Conservation (phyloP, 257 asterid species). For the Solanum piurae region DNA sequence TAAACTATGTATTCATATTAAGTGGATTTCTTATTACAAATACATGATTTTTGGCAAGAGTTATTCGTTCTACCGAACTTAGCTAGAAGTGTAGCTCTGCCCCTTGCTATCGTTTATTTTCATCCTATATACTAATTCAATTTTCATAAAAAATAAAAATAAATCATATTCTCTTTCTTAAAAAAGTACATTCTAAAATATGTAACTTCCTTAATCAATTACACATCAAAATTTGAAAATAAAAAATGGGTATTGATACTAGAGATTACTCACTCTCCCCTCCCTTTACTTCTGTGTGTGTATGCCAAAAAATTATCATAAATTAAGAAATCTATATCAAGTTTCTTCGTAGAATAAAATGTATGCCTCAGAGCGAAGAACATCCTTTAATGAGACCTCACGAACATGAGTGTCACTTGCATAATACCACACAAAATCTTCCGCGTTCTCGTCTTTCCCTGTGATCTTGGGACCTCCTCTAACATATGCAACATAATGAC, state of each 20-base stretch:
- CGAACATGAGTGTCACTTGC: slow-evolving; percentile 67
- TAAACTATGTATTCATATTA: background rate
- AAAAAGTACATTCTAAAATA: background rate
- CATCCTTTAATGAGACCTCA: slow-evolving; percentile 54
- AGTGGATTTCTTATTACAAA: background rate
- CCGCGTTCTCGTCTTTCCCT: background rate
- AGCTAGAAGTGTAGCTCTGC: background rate
- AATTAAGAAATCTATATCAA: slow-evolving; percentile 19
- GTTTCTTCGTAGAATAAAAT: slow-evolving; percentile 64
- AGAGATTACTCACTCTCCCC: slow-evolving; percentile 11
- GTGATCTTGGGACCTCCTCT: slow-evolving; percentile 33
- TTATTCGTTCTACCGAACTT: background rate
- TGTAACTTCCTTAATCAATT: background rate
- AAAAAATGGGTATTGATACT: background rate
- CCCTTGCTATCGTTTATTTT: background rate
- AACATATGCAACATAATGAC: slow-evolving; percentile 78
- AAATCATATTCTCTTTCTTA: background rate
- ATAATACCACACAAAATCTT: slow-evolving; percentile 48
- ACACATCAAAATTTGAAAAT: background rate
- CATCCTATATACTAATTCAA: background rate
- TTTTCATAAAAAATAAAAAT: background rate
- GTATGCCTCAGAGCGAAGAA: slow-evolving; percentile 59
- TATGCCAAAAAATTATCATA: background rate
- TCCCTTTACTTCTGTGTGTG: background rate
- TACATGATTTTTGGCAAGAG: background rate